A percentile compares a stretch with the other conserved stretches of the same genome.
phyloP scores from a whole-genome alignment of 306 rosid species.

The Medicago lupulina region DNA sequence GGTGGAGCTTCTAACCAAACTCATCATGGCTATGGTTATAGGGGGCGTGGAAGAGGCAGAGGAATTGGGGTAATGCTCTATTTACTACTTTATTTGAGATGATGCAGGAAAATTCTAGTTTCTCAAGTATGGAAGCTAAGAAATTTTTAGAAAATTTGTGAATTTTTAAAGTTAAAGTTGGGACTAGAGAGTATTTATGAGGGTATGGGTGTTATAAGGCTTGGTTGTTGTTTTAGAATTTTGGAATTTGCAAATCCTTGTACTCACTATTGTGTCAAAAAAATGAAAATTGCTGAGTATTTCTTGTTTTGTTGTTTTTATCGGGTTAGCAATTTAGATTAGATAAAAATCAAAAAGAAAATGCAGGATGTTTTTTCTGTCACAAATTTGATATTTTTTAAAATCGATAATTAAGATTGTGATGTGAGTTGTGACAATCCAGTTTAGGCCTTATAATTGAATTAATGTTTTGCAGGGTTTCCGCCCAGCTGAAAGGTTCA shows the following conservation, averaged over 20 bases:
- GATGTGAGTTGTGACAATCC: conserved; percentile 4
- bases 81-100: conserved; percentile 27
- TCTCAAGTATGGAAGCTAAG: neutral
- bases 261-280: neutral
- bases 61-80: conserved; percentile 69
- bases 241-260: neutral
- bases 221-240: neutral
- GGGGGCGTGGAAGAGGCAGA: conserved; percentile 85
- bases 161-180: neutral
- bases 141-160: conserved; percentile 18
- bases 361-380: conserved; percentile 1
- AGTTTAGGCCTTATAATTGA: conserved; percentile 23
- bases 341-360: neutral
- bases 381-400: conserved; percentile 1
- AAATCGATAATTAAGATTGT: neutral
- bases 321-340: conserved; percentile 16
- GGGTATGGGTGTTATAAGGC: neutral
- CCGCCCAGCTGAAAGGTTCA: conserved; percentile 50
- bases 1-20: conserved; percentile 60
- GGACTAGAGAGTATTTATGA: conserved; percentile 1
- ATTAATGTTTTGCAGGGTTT: conserved; percentile 45
- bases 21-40: conserved; percentile 58
- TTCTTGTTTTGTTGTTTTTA: conserved; percentile 31
- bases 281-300: conserved; percentile 16
- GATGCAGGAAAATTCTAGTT: conserved; percentile 11